phyloP scores from a whole-genome alignment of 441 rosid genomes.

The Pelargonium cotyledonis region DNA sequence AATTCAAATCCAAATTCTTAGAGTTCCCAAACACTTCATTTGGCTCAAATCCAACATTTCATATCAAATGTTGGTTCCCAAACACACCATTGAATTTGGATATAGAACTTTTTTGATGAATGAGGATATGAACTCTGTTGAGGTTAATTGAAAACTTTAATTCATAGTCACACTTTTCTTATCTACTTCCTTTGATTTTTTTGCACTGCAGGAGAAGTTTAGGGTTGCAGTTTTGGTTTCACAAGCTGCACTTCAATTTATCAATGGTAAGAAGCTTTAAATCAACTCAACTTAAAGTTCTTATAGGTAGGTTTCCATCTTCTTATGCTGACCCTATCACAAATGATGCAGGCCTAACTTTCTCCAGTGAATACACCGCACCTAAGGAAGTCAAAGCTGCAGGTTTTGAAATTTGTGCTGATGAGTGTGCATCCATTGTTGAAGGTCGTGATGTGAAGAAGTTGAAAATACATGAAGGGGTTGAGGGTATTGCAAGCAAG shows the following conservation, averaged over 20 bases:
- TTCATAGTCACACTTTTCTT: neutral
- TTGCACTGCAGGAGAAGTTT: slow-evolving; percentile 51
- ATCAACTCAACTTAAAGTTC: slow-evolving; percentile 7
- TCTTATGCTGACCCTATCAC: slow-evolving; percentile 23
- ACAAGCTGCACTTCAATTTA: slow-evolving; percentile 86
- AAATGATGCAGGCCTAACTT: slow-evolving; percentile 44
- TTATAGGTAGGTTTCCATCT: slow-evolving; percentile 4
- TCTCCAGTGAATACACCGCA: slow-evolving; percentile 60
- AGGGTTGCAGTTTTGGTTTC: slow-evolving; percentile 86
- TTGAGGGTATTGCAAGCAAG: slow-evolving; percentile 52
- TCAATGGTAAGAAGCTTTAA: slow-evolving; percentile 43
- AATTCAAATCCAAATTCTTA: no score
- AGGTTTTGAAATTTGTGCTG: slow-evolving; percentile 83
- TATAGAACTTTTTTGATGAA: neutral
- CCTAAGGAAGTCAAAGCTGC: slow-evolving; percentile 67
- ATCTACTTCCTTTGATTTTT: slow-evolving; percentile 12
- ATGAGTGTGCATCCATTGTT: slow-evolving; percentile 74
- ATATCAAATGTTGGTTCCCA: no score
- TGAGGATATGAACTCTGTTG: neutral
- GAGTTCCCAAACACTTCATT: no score
- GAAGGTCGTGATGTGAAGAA: slow-evolving; percentile 85
- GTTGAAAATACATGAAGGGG: slow-evolving; percentile 67
- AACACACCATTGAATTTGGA: neutral
- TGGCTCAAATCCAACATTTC: no score
- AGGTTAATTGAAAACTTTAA: neutral